Percentiles rank a stretch among this genome's conserved stretches.
phyloP scores from a whole-genome alignment of 176 grass and related monocot genomes.

The Oryza nivara region DNA sequence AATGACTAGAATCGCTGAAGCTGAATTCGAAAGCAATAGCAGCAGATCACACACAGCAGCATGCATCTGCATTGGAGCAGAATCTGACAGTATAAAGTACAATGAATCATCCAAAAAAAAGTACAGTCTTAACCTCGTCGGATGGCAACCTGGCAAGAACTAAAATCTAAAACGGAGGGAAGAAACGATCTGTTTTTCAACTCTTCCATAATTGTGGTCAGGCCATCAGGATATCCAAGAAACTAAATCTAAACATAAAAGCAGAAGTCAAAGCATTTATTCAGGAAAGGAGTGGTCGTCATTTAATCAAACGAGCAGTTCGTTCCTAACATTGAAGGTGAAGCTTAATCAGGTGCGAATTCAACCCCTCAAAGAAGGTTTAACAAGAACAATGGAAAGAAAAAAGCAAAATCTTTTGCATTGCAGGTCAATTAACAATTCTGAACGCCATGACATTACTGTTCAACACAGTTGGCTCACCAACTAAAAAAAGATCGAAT shows the following conservation, averaged over 20 bases:
- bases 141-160: neutral
- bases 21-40: neutral
- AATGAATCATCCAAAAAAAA: neutral
- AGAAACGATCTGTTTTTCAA: neutral
- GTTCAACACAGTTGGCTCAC: neutral
- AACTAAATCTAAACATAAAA: neutral
- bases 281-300: neutral
- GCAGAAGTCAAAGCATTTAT: neutral
- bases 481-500: neutral
- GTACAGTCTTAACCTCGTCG: neutral
- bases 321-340: neutral
- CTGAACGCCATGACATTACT: neutral
- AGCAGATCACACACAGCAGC: neutral
- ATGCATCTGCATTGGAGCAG: conserved; percentile 19
- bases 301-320: neutral
- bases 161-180: neutral
- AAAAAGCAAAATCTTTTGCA: conserved; percentile 32
- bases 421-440: conserved; percentile 12
- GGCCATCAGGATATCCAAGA: neutral
- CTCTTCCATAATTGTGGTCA: neutral
- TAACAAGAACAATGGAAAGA: conserved; percentile 1
- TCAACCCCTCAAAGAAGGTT: neutral
- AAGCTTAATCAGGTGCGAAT: neutral
- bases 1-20: conserved; percentile 4
- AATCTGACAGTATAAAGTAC: conserved; percentile 15